Evolutionary conservation across 352 stramenopile genomes (phyloP).

Genomic region (Globisporangium parvum): DNA sequence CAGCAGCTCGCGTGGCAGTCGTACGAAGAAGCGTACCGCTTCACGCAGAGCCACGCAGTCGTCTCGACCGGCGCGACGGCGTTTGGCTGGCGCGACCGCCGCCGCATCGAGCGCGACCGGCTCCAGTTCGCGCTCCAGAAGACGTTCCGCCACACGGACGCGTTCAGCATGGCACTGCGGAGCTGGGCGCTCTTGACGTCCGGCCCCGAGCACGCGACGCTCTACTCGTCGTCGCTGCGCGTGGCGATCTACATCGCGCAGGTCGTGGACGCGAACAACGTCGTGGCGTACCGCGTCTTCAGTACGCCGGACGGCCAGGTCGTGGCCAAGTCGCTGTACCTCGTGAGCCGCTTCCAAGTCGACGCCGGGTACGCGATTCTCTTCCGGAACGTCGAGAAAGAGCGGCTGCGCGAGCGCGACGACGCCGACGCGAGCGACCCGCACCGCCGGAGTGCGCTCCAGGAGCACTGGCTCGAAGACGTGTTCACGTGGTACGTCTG

Average conservation of each 20-base stretch:
- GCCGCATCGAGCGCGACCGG: slow-evolving; percentile 13
- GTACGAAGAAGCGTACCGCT: slow-evolving; percentile 35
- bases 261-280: slow-evolving; percentile 53
- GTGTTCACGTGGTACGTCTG: slow-evolving; percentile 46
- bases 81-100: slow-evolving; percentile 33
- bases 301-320: slow-evolving; percentile 14
- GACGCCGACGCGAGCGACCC: slow-evolving; percentile 3
- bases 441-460: not conserved
- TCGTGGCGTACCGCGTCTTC: slow-evolving; percentile 50
- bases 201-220: slow-evolving; percentile 5
- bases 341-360: slow-evolving; percentile 35
- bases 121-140: slow-evolving; percentile 31
- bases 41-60: slow-evolving; percentile 32
- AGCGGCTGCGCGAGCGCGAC: slow-evolving; percentile 2
- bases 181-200: slow-evolving; percentile 20
- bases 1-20: slow-evolving; percentile 25
- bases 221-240: slow-evolving; percentile 47
- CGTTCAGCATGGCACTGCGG: slow-evolving; percentile 15
- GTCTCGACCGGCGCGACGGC: slow-evolving; percentile 21
- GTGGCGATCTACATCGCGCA: slow-evolving; percentile 36
- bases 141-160: slow-evolving; percentile 13
- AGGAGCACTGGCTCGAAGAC: slow-evolving; percentile 47
- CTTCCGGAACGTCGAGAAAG: slow-evolving; percentile 33
- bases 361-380: slow-evolving; percentile 33
- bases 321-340: slow-evolving; percentile 39